Base-by-base conservation (phyloP, 441 rosid genomes). In the Gossypium schwendimanii region DNA sequence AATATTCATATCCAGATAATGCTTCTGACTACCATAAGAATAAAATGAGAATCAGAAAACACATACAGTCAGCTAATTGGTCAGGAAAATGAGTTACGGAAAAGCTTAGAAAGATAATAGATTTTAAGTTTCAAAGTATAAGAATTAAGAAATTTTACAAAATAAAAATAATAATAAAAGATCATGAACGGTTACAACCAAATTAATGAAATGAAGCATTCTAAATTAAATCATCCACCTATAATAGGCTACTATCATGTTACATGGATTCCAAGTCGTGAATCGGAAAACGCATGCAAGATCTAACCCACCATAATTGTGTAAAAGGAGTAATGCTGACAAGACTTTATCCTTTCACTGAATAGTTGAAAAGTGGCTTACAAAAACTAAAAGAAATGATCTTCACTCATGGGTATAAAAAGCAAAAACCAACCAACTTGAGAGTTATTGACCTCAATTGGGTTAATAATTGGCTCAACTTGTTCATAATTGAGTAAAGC, bases 401-500 rank as follows among this genome's bases (percentile, higher is more conserved):
- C 50, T 39, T 63, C 15, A 39, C 15, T 63, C 68, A 39, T 9
- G 41, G 41, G 17, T 1, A 28, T 28, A 6, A 55, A 14, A 58
- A 4, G 45, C 39, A 62, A 18, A 62, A 36, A 9, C 24, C 23
- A 62, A 39, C 36, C 55, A 45, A 64, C 54, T 23, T 3, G 2
- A 20, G 12, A 47, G 57, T 53, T 66, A 49, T n/a, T 3, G 23
- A 24, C 57, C 70, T 44, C 21, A 14, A 23, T 33, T 14, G 54
- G 69, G 36, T 21, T 12, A 23, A 47, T 63, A 66, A 6, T 49
- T 47, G 70, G 70, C 57, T 65, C 33, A 65, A 45, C 33, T 45
- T 14, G 55, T 21, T 44, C 70, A 23, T 3, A 21, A 45, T 23
- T 45, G 36, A 65, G 41, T 17, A 20, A 23, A 65, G 57, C 57